Evolutionary conservation across 345 rosid species (phyloP), one percentile per base, ranked within the genome.

Genomic region (Cardamine chenopodiifolia): DNA sequence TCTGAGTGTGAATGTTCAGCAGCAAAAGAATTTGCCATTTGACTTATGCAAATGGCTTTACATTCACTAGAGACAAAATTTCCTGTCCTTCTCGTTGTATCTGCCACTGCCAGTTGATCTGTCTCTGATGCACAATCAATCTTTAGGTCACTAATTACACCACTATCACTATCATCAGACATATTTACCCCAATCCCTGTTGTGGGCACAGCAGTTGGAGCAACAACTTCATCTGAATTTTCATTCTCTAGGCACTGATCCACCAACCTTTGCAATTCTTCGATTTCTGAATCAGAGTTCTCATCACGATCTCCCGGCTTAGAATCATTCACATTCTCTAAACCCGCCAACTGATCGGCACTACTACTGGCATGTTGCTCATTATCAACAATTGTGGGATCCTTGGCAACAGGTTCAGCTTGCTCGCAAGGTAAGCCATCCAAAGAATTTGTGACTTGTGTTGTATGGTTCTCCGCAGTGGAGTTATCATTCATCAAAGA

Each of bases 161-260:
- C 73, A 25, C 2, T 5, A 19, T 58, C 44, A 48, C 68, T 7
- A 45, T 63, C 68, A 25, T 70, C 79, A 11, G 55, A 37, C 34
- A 58, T 64, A 25, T 77, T 83, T 65, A 72, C 83, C 57, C 44
- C 62, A 32, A 17, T 60, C 34, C 56, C 40, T 13, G 62, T 50
- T 52, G 71, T 49, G 29, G 76, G 77, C 35, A 62, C 67, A 23
- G 72, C 71, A 26, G 78, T 31, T 35, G 81, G 56, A 54, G 62
- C 72, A 0, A 6, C 31, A 7, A 47, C 25, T 48, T 55, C 72
- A 60, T 84, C 89, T 62, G 79, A 77, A 68, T 82, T 82, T 29
- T 70, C 84, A 68, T 76, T 83, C 73, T 78, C 92, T 14, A 57
- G 75, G 65, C 80, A 78, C 15, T 61, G 81, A 57, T 83, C 89